Conservation (phyloP, 768 basidiomycete species). For the Calocera cornea region DNA sequence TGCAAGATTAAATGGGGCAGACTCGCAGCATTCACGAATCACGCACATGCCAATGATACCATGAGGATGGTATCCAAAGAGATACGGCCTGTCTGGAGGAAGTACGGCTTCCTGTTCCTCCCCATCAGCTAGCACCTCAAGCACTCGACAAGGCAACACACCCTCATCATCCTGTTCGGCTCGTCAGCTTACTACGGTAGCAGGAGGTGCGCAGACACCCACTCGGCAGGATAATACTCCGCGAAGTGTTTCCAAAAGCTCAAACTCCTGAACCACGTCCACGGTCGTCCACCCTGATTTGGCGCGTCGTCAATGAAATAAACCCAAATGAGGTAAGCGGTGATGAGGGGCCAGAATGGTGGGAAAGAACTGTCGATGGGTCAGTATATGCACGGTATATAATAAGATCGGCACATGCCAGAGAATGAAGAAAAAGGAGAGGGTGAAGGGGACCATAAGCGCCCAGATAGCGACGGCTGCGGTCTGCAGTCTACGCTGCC, state of each 20-base stretch:
- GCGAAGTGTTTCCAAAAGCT: slow-evolving; percentile 83
- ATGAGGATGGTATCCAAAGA: slow-evolving; percentile 98
- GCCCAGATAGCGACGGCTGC: slow-evolving; percentile 81
- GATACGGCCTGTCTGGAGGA: slow-evolving; percentile 80
- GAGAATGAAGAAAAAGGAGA: slow-evolving; percentile 59
- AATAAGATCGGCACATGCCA: slow-evolving; percentile 42
- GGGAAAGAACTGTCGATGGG: slow-evolving; percentile 58
- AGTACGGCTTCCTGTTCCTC: slow-evolving; percentile 71
- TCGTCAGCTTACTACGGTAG: not conserved
- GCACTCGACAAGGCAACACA: slow-evolving; percentile 15
- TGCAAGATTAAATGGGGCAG: not conserved
- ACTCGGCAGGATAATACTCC: slow-evolving; percentile 83
- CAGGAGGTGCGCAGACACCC: slow-evolving; percentile 26
- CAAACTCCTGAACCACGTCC: slow-evolving; percentile 55
- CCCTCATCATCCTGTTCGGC: slow-evolving; percentile 30
- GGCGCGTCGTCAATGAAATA: slow-evolving; percentile 62
- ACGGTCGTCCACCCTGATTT: slow-evolving; percentile 54
- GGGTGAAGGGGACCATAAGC: slow-evolving; percentile 54
- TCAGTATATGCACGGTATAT: not conserved
- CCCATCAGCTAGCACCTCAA: not conserved
- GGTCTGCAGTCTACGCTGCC: slow-evolving; percentile 76
- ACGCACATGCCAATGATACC: slow-evolving; percentile 96
- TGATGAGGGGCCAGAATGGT: slow-evolving; percentile 71
- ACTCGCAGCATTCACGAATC: not conserved
- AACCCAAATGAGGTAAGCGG: slow-evolving; percentile 68